Evolutionary conservation across 495 filamentous ascomycete genomes (phyloP), one percentile per base, ranked within the genome.

Genomic region (Tuber umbilicatum): DNA sequence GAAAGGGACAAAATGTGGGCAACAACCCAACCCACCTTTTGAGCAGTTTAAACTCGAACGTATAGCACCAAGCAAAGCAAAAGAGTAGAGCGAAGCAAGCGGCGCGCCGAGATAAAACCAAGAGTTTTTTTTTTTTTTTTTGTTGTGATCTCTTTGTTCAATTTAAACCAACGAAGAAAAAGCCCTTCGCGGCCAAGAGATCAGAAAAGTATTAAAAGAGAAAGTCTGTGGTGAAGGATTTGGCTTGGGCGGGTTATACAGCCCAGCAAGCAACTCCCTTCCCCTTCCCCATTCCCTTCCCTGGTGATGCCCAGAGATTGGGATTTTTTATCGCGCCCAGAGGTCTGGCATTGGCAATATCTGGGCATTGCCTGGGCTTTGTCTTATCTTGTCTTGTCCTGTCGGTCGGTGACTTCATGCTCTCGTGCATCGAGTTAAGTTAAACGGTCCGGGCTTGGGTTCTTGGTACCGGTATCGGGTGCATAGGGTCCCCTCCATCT

Each of bases 351-450:
- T 39, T 39, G 38, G 69, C 38, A 42, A 70, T 39, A n/a, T 39
- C 69, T 70, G 69, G 69, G 41, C 41, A n/a, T 70, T 42, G 12
- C n/a, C 69, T 81, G 81, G 80, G 74, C 35, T 68, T 16, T 72
- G 67, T 23, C 41, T 42, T 7, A 21, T 21, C 45, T 47, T n/a
- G 23, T 50, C 50, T 14, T 31, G n/a, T 60, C 50, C 5, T 60
- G 50, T 31, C n/a, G 50, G n/a, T 27, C 50, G 50, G 50, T 60
- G n/a, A 60, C n/a, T 60, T 6, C 16, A 60, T 60, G 50, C 50
- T 21, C 50, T 27, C 23, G 50, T 16, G 50, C n/a, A 27, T n/a
- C n/a, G 31, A n/a, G 47, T 23, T n/a, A n/a, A 50, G 47, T 23
- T 23, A 50, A 60, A 60, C 50, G 50, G 50, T 60, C n/a, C n/a